Base-by-base conservation (phyloP, 208 protist species). In the Balamuthia mandrillaris region DNA sequence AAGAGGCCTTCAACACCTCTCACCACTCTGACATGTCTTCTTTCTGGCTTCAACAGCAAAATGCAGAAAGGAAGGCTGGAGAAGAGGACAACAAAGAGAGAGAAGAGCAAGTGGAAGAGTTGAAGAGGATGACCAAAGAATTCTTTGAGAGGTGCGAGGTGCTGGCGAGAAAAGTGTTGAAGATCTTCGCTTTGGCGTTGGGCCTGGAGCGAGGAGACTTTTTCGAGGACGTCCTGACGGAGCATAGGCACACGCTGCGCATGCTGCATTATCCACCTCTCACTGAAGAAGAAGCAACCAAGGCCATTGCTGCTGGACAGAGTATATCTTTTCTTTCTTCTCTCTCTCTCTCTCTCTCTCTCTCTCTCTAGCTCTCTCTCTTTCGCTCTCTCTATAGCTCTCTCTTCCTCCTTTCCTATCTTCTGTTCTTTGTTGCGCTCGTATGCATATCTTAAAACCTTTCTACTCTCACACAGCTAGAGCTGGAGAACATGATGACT, bases 1-100 rank as follows among this genome's bases (percentile, higher is more conserved):
- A 77, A 45, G 68, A 77, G 27, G 68, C 68, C 21, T 77, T 77
- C 68, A 77, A 77, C 68, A n/a, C n/a, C n/a, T n/a, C n/a, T n/a
- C n/a, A n/a, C n/a, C n/a, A n/a, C n/a, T n/a, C n/a, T n/a, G n/a
- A n/a, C n/a, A n/a, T n/a, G n/a, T n/a, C n/a, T n/a, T n/a, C n/a
- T n/a, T n/a, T n/a, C n/a, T n/a, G 44, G 49, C 18, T 39, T 12
- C 68, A 77, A 77, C 68, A 0, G 44, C 68, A 33, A 3, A 29
- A 7, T 58, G 68, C 49, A 58, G 68, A 31, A 3, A 7, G 3
- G n/a, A 6, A 58, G 68, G 68, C 56, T 41, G 68, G 42, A 47
- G 3, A 77, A 56, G 42, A 54, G 18, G 47, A 54, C 21, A 24
- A 14, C 31, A 39, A 66, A 35, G 60, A 44, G 27, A 5, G 21